phyloP scores from a whole-genome alignment of 192 early-diverging fungal species.

The Rhizoclosmatium sp. region DNA sequence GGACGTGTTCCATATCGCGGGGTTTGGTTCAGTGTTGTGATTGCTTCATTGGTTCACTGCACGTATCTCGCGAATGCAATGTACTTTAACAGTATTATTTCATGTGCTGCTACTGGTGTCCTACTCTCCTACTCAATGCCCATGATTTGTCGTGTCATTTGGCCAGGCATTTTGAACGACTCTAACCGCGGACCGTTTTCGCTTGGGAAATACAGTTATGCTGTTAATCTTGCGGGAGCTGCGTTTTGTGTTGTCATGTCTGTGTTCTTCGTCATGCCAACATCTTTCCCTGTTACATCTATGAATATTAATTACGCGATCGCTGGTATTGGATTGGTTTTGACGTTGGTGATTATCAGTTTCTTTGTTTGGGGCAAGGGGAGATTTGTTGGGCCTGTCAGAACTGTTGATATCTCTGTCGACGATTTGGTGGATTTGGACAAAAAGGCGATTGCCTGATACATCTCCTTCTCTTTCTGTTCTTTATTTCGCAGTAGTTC shows the following conservation, averaged over 20 bases:
- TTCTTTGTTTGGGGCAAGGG: neutral
- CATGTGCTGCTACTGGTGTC: constrained; percentile 1
- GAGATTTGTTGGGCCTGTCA: neutral
- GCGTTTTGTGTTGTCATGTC: neutral
- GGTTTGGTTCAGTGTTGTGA: neutral
- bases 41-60: neutral
- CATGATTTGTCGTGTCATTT: neutral
- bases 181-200: neutral
- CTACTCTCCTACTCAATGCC: neutral
- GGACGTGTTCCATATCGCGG: neutral
- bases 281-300: neutral
- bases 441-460: neutral
- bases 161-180: constrained; percentile 4
- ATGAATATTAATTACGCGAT: neutral
- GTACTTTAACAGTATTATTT: neutral
- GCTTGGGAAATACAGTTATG: neutral
- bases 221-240: neutral
- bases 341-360: neutral
- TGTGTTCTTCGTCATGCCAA: neutral
- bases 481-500: too few species aligned
- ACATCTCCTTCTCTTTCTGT: too few species aligned
- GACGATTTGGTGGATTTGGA: neutral
- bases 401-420: neutral
- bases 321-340: neutral
- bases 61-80: neutral